phyloP scores from a whole-genome alignment of 768 basidiomycete species.

The Pholiota microspora region DNA sequence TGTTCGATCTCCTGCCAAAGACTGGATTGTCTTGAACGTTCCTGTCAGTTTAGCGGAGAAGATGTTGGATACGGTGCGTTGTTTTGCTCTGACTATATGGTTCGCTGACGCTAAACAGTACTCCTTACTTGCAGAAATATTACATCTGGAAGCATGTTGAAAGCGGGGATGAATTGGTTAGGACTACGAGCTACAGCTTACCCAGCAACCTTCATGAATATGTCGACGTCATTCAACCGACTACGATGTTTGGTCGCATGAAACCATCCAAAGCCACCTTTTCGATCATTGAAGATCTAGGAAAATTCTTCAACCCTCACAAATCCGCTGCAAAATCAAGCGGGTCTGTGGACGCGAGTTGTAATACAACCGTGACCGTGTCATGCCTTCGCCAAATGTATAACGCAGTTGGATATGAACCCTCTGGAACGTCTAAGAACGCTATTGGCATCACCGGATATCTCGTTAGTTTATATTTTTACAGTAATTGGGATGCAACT shows the following conservation, averaged over 20 bases:
- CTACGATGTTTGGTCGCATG: constrained; percentile 53
- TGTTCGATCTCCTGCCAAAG: constrained; percentile 60
- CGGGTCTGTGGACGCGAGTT: constrained; percentile 42
- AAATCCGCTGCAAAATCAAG: constrained; percentile 25
- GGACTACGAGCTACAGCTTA: constrained; percentile 69
- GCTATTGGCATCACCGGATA: constrained; percentile 54
- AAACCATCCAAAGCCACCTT: constrained; percentile 31
- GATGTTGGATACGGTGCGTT: constrained; percentile 65
- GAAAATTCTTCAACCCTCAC: constrained; percentile 15
- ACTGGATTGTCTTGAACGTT: constrained; percentile 64
- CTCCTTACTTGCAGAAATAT: constrained; percentile 55
- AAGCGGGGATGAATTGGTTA: constrained; percentile 52
- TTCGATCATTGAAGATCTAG: constrained; percentile 19
- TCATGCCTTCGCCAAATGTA: constrained; percentile 54
- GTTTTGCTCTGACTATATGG: neutral
- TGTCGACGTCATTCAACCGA: constrained; percentile 69
- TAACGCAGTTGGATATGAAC: constrained; percentile 44
- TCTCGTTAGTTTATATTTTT: constrained; percentile 24
- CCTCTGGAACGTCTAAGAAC: constrained; percentile 40
- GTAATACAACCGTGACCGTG: constrained; percentile 49
- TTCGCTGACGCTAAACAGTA: neutral
- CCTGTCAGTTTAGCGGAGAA: constrained; percentile 61
- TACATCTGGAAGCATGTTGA: constrained; percentile 55
- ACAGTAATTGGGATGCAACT: too few relatives aligned
- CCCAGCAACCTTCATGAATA: constrained; percentile 57